Base-by-base conservation (phyloP, 2,329 filamentous ascomycete species). In the Periconia digitata region DNA sequence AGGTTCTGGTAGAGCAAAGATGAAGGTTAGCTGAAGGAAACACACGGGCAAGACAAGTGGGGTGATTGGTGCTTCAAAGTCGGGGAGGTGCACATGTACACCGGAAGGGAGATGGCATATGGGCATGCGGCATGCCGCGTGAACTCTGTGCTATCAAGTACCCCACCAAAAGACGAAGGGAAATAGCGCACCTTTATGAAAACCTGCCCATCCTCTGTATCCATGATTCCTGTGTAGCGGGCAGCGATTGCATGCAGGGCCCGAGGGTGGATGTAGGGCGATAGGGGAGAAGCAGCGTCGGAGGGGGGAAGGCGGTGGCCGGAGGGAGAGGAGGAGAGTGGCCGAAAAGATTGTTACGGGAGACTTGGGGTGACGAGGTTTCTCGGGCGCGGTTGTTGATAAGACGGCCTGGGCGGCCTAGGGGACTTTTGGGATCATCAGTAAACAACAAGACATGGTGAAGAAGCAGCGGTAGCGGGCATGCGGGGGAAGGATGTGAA, bases 141-240 rank as follows among this genome's bases (percentile, higher is more conserved):
- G 44, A 6, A 13, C 22, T n/a, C 23, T 8, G 36, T 44, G 16
- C n/a, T 4, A 32, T 38, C 42, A 29, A 20, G 37, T 32, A 39
- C 48, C 44, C 40, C 51, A 29, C 49, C 22, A 15, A 27, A 15
- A 22, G 43, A 16, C 32, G 22, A 32, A 17, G 15, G 6, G 40
- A 47, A 23, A 34, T 46, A 22, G 40, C 76, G 54, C 80, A 89
- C 89, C 85, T 92, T 94, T 75, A 94, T 85, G 76, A 94, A 95
- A 75, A 88, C 76, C 79, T 90, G 85, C 73, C 89, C 89, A 85
- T 94, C 88, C 85, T 92, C 89, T 74, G 87, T 90, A 78, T 90
- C 86, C 87, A 91, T 94, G 63, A 44, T 67, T 62, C 58, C 37
- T 52, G 43, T 43, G 44, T 50, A 21, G 64, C 57, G 61, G 58